phyloP scores from a whole-genome alignment of 139 green algal species.

The Closterium sp. region DNA sequence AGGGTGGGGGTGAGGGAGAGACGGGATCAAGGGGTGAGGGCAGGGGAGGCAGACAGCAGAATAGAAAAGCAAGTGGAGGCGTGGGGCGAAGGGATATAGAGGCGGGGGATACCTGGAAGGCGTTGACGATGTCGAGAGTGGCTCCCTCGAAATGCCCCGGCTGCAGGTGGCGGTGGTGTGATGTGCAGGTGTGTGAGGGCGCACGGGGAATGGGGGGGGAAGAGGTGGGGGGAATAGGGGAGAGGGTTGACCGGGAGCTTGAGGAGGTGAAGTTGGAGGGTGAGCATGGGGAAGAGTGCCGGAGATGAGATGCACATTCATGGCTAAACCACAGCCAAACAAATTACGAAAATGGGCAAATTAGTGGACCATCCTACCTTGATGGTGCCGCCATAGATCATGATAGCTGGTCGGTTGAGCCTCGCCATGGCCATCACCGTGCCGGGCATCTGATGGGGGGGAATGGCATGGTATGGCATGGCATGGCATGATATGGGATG shows the following conservation, averaged over 20 bases:
- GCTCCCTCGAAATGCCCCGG: constrained; percentile 47
- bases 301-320: background rate
- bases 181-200: background rate
- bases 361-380: constrained; percentile 47
- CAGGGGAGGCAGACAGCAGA: no score
- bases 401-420: constrained; percentile 91
- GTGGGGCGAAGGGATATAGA: no score
- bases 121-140: constrained; percentile 90
- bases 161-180: background rate
- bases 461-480: background rate
- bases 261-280: background rate
- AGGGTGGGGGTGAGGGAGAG: background rate
- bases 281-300: background rate
- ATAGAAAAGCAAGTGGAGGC: no score
- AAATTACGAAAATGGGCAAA: background rate
- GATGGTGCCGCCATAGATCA: constrained; percentile 99
- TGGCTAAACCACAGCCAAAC: background rate
- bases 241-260: background rate
- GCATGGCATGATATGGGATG: background rate
- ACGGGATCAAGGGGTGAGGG: no score
- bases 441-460: constrained; percentile 89
- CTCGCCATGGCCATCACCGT: constrained; percentile 93
- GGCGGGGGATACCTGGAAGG: constrained; percentile 64
- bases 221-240: no score
- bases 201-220: background rate